These are phyloP conservation scores for Neoscytalidium dimidiatum DNA, from an alignment of 2,329 filamentous ascomycete genomes.

Conservation along the genomic window DNA sequence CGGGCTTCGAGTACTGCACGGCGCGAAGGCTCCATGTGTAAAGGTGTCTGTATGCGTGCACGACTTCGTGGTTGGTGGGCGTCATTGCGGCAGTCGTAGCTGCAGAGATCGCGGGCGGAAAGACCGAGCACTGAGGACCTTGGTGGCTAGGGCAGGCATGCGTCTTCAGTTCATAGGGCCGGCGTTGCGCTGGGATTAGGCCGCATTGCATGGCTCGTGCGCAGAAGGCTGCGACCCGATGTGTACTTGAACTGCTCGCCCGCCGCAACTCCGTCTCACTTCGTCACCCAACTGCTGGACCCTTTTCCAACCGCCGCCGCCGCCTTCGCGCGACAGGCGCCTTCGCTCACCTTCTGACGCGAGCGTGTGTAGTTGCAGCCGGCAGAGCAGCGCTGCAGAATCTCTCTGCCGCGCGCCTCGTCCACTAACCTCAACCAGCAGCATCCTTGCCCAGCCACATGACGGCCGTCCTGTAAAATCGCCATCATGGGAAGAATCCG, in stretches of 20 bases:
- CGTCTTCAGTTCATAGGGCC: not conserved
- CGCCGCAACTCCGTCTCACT: conserved; percentile 11
- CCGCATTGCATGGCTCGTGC: not conserved
- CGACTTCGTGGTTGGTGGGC: conserved; percentile 35
- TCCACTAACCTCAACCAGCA: conserved; percentile 9
- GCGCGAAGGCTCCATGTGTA: conserved; percentile 69
- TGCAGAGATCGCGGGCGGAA: not conserved
- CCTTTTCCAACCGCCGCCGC: not conserved
- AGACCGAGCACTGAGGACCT: not conserved
- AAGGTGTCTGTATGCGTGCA: conserved; percentile 69
- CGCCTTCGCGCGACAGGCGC: not conserved
- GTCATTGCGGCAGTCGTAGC: not conserved
- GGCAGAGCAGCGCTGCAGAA: not conserved
- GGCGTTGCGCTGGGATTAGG: not conserved
- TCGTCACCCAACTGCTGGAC: not conserved
- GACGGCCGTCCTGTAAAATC: not conserved
- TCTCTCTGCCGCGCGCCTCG: not conserved
- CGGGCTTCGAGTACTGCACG: conserved; percentile 70
- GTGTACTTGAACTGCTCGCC: not conserved
- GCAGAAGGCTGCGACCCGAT: not conserved
- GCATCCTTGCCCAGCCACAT: conserved; percentile 7
- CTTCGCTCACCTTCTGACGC: not conserved
- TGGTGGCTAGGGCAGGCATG: not conserved
- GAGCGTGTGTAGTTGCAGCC: not conserved
- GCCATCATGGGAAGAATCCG: conserved; percentile 3